Percentiles rank a stretch among this genome's conserved stretches.
Conservation (phyloP, 2,329 filamentous ascomycete genomes). For the Thelonectria blattea region DNA sequence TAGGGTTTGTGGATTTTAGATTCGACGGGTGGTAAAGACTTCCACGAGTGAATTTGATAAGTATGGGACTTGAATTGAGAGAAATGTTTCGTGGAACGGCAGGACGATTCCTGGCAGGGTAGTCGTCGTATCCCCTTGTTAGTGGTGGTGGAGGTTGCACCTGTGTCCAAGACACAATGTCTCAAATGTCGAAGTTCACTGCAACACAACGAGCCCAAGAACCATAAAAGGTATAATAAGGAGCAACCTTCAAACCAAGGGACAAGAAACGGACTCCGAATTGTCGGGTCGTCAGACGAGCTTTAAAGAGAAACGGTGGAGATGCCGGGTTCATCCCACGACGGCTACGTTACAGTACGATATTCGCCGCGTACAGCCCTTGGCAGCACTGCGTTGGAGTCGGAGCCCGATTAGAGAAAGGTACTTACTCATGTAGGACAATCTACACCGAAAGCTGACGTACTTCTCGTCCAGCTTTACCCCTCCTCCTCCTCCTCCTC, state of each 20-base stretch:
- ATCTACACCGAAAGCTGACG: too few relatives aligned
- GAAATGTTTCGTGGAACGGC: conserved; percentile 34
- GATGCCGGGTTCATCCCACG: background rate
- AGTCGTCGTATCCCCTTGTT: background rate
- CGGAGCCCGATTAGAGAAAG: too few relatives aligned
- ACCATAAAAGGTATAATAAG: conserved; percentile 5
- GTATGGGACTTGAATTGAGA: conserved; percentile 36
- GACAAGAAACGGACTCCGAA: background rate
- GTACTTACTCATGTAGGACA: too few relatives aligned
- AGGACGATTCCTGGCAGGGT: background rate
- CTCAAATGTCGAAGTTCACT: background rate
- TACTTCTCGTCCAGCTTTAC: too few relatives aligned
- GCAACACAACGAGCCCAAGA: background rate
- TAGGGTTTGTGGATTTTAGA: too few relatives aligned
- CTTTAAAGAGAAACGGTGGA: conserved; percentile 20
- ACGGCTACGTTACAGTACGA: background rate
- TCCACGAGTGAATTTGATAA: conserved; percentile 32
- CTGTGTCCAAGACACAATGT: conserved; percentile 4
- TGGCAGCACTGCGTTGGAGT: too few relatives aligned
- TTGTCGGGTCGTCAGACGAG: conserved; percentile 17
- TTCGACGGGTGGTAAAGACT: background rate
- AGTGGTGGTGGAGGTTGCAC: background rate
- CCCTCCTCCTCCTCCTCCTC: too few relatives aligned
- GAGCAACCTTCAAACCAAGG: conserved; percentile 6
- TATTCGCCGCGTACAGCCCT: background rate